phyloP scores from a whole-genome alignment of 257 asterid species.

The Nicotiana benthamiana region DNA sequence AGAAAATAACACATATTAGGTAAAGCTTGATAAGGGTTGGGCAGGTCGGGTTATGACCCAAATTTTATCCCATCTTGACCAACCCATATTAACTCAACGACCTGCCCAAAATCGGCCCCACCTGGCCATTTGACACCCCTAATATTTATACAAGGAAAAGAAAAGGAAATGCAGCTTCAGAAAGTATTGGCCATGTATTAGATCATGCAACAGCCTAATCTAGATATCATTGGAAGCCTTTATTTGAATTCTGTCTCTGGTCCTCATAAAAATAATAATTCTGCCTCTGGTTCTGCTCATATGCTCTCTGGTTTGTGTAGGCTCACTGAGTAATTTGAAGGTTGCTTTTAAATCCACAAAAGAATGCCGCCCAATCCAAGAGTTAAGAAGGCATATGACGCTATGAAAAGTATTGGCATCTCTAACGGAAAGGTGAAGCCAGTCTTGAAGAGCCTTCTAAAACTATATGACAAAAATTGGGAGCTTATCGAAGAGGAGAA shows the following conservation, averaged over 20 bases:
- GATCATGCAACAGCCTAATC: neutral
- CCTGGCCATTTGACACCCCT: no score
- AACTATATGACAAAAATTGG: slow-evolving; percentile 20
- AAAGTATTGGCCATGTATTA: neutral
- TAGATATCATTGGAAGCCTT: neutral
- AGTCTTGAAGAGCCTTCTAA: slow-evolving; percentile 17
- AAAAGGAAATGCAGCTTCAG: neutral
- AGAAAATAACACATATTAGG: no score
- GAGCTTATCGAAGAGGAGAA: slow-evolving; percentile 19
- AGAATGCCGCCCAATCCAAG: slow-evolving; percentile 16
- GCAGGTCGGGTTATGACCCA: no score
- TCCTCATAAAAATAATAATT: neutral
- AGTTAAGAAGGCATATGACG: slow-evolving; percentile 12
- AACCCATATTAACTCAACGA: no score
- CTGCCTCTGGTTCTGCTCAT: neutral
- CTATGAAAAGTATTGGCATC: slow-evolving; percentile 14
- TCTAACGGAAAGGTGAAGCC: slow-evolving; percentile 11
- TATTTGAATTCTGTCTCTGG: neutral
- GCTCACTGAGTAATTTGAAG: neutral
- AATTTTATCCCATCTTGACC: no score
- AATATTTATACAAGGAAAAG: neutral
- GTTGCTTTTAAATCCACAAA: neutral
- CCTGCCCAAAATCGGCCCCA: no score
- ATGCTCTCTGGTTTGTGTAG: neutral
- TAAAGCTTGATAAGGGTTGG: no score